These are phyloP conservation scores for Alternaria ethzedia DNA, from an alignment of 2,329 filamentous ascomycete genomes.

Conservation along the genomic window DNA sequence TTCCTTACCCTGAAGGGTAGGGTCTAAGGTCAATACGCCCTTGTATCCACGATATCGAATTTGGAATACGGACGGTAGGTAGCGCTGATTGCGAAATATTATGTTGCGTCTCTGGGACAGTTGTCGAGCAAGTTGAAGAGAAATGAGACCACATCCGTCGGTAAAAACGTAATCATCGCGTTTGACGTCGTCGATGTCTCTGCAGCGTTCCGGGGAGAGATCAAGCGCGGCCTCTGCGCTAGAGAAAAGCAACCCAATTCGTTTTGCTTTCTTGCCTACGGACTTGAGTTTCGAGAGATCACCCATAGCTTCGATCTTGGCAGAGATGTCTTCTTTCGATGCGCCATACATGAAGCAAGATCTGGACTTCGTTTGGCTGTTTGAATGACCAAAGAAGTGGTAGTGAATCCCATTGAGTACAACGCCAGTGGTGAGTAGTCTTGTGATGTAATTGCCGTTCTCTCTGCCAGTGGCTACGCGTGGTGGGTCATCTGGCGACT, in stretches of 20 bases:
- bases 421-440: slow-evolving; percentile 46
- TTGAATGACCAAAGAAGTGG: slow-evolving; percentile 54
- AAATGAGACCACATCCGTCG: slow-evolving; percentile 52
- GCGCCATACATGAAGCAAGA: slow-evolving; percentile 51
- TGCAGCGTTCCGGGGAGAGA: slow-evolving; percentile 43
- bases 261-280: slow-evolving; percentile 53
- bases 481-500: slow-evolving; percentile 3
- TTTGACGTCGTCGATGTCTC: slow-evolving; percentile 51
- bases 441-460: slow-evolving; percentile 46
- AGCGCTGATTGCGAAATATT: slow-evolving; percentile 45
- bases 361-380: slow-evolving; percentile 53
- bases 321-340: slow-evolving; percentile 40
- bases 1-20: slow-evolving; percentile 35
- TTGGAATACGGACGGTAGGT: slow-evolving; percentile 52
- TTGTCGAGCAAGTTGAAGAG: slow-evolving; percentile 39
- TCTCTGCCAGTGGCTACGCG: slow-evolving; percentile 41
- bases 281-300: slow-evolving; percentile 53
- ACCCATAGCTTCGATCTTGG: slow-evolving; percentile 47
- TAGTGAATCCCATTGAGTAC: slow-evolving; percentile 46
- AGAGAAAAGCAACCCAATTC: slow-evolving; percentile 53
- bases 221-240: slow-evolving; percentile 41
- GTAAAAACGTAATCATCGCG: slow-evolving; percentile 50
- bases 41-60: slow-evolving; percentile 55
- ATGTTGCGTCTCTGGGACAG: slow-evolving; percentile 45
- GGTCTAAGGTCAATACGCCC: slow-evolving; percentile 51